Percentiles rank a stretch among this genome's conserved stretches.
phyloP scores from a whole-genome alignment of 2,329 filamentous ascomycete species.

The Albophoma yamanashiensis region DNA sequence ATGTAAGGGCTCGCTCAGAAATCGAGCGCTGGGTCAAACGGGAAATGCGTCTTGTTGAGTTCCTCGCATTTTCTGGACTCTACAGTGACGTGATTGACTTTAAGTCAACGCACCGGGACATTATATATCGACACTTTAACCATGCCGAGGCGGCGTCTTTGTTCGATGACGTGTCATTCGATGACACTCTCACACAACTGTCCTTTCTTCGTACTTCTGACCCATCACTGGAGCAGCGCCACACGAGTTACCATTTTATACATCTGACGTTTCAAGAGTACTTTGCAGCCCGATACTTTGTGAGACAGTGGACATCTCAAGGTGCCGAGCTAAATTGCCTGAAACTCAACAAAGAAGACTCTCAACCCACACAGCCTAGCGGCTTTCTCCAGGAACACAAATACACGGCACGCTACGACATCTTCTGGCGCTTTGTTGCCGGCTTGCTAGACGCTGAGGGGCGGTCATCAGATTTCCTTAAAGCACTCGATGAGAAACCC shows the following conservation, averaged over 20 bases:
- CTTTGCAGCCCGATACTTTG: too few species aligned
- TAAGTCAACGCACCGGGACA: constrained; percentile 7
- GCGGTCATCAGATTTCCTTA: neutral
- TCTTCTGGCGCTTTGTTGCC: too few species aligned
- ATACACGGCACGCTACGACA: too few species aligned
- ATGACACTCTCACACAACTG: constrained; percentile 6
- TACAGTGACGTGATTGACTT: constrained; percentile 22
- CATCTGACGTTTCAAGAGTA: constrained; percentile 14
- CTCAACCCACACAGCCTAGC: neutral
- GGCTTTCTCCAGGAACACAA: too few species aligned
- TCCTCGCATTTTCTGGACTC: constrained; percentile 24
- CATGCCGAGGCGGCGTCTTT: too few species aligned
- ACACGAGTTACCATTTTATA: constrained; percentile 24
- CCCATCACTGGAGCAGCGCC: constrained; percentile 4
- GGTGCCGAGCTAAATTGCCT: neutral
- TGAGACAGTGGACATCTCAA: neutral
- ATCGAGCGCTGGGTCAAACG: neutral
- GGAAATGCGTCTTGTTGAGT: constrained; percentile 16
- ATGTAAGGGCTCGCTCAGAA: neutral
- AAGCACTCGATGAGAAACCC: too few species aligned
- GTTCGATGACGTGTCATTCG: neutral
- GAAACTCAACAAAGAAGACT: neutral
- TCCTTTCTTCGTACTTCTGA: constrained; percentile 27
- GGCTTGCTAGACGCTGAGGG: too few species aligned
- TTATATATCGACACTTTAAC: constrained; percentile 8